Evolutionary conservation across 2,329 filamentous ascomycete genomes (phyloP), one percentile per base, ranked within the genome.

Genomic region (Colletotrichum costaricense): DNA sequence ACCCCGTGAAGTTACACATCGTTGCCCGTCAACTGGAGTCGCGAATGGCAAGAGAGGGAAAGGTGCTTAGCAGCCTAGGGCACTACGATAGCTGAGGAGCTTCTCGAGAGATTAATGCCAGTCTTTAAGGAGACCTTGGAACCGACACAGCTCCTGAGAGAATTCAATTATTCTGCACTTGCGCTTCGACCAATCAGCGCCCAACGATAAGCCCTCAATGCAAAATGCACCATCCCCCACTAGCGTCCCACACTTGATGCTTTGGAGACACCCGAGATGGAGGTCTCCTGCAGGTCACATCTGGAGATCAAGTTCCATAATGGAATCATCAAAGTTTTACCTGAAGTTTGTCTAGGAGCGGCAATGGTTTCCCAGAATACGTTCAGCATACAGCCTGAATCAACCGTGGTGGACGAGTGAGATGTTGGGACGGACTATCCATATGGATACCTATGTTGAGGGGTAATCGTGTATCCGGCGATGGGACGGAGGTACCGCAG

Each of bases 101-200:
- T 49, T 56, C 69, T 62, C 73, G 69, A 72, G 73, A 69, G 73
- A 74, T 74, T 74, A 69, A 73, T 58, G 73, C 33, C 54, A 38
- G 71, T 19, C 65, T 69, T 74, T 74, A 73, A 74, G 62, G 73
- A 72, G 46, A 66, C 38, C 55, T 63, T 38, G 30, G 70, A 73
- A 66, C 60, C 64, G 65, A 66, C 63, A 73, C 38, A 30, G 59
- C 65, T 59, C 73, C 69, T 77, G 76, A 74, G 75, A 76, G 74
- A 80, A 79, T 77, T 73, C 76, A 79, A 81, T 81, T 81, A 81
- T 81, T 80, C 78, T 80, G 79, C 77, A 75, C 79, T 78, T 77
- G 58, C 14, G 7, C 5, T 5, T 22, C 12, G 56, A 64, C 80
- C 80, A 81, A 81, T 81, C 76, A 78, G 12, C 35, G 55, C 7